These are phyloP conservation scores for Tylopilus sp. DNA, from an alignment of 768 basidiomycete species.

Conservation along the genomic window DNA sequence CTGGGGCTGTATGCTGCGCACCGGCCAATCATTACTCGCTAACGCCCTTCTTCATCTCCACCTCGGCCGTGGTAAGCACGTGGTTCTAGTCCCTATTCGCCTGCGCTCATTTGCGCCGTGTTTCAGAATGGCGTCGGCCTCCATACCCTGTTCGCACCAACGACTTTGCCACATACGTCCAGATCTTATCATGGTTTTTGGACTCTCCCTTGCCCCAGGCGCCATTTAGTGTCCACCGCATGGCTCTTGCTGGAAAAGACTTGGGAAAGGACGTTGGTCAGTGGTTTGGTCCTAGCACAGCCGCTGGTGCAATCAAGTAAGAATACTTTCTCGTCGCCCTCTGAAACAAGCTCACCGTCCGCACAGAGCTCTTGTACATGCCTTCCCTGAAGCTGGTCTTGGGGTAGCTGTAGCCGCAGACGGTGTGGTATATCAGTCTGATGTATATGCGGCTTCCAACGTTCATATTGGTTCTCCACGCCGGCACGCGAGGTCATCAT, in stretches of 20 bases:
- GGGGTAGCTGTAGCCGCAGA: constrained; percentile 83
- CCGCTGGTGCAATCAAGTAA: constrained; percentile 94
- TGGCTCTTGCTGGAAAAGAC: constrained; percentile 93
- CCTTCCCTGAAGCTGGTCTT: constrained; percentile 76
- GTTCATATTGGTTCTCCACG: constrained; percentile 28
- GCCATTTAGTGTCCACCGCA: constrained; percentile 94
- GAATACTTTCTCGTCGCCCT: constrained; percentile 14
- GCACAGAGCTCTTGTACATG: constrained; percentile 66
- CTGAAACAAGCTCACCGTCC: constrained; percentile 2
- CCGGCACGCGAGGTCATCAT: constrained; percentile 37
- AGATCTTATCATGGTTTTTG: constrained; percentile 92
- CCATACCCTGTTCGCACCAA: constrained; percentile 53
- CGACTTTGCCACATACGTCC: constrained; percentile 83
- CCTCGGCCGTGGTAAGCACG: constrained; percentile 60
- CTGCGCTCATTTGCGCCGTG: constrained; percentile 6
- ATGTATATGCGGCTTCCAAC: constrained; percentile 78
- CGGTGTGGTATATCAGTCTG: constrained; percentile 76
- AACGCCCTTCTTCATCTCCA: constrained; percentile 76
- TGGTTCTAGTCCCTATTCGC: constrained; percentile 1
- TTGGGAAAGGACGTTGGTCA: constrained; percentile 93
- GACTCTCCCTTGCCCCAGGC: constrained; percentile 81
- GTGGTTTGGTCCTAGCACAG: constrained; percentile 98
- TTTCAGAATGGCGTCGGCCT: constrained; percentile 81
- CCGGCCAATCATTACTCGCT: constrained; percentile 80
- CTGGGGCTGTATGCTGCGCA: constrained; percentile 92